A percentile compares a stretch with the other conserved stretches of the same genome.
These are phyloP conservation scores for Penicillium angulare DNA, from an alignment of 495 filamentous ascomycete species.

Conservation along the genomic window DNA sequence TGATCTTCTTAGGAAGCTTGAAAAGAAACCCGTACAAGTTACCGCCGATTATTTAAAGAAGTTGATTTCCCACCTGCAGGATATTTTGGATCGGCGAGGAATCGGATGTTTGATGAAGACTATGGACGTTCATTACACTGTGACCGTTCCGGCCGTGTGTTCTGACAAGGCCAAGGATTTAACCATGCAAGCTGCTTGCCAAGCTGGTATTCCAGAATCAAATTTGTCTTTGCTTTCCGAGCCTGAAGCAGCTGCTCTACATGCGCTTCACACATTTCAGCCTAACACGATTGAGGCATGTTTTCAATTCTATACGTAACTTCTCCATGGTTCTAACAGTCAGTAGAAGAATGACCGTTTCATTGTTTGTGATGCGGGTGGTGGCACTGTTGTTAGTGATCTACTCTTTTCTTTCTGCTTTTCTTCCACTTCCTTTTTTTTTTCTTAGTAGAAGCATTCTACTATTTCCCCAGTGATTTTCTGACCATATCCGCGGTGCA, in stretches of 20 bases:
- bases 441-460: no score
- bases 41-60: slow-evolving; percentile 41
- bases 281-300: slow-evolving; percentile 24
- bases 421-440: slow-evolving; percentile 2
- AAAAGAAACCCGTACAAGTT: slow-evolving; percentile 32
- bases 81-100: slow-evolving; percentile 26
- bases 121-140: slow-evolving; percentile 31
- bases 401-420: background rate
- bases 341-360: slow-evolving; percentile 41
- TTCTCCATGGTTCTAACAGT: background rate
- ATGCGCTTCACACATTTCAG: slow-evolving; percentile 39
- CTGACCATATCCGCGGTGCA: no score
- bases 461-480: no score
- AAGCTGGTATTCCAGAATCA: slow-evolving; percentile 43
- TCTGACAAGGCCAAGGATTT: slow-evolving; percentile 48
- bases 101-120: slow-evolving; percentile 19
- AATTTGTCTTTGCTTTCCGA: slow-evolving; percentile 55
- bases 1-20: slow-evolving; percentile 13
- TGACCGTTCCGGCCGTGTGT: slow-evolving; percentile 59
- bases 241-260: slow-evolving; percentile 60
- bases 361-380: slow-evolving; percentile 58
- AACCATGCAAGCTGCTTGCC: slow-evolving; percentile 43
- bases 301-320: background rate
- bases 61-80: slow-evolving; percentile 35
- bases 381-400: slow-evolving; percentile 56